Evolutionary conservation across 2,329 filamentous ascomycete genomes (phyloP).

Genomic region (Aspergillus sp.): DNA sequence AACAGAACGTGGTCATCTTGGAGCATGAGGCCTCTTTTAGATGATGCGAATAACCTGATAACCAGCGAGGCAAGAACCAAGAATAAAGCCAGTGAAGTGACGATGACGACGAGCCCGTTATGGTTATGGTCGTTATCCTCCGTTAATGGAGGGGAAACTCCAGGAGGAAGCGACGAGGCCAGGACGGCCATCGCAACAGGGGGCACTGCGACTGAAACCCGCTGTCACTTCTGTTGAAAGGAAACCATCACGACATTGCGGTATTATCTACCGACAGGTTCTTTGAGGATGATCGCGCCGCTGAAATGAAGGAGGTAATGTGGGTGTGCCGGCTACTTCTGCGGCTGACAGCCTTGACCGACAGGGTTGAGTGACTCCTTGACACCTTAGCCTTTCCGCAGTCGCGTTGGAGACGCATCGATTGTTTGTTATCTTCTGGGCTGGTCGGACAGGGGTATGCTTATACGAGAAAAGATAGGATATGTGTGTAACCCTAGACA

Average conservation of each 20-base stretch:
- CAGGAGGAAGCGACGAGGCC: constrained; percentile 18
- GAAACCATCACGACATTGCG: background rate
- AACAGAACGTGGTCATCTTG: constrained; percentile 40
- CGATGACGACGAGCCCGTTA: constrained; percentile 44
- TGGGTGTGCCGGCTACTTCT: background rate
- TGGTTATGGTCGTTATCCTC: constrained; percentile 42
- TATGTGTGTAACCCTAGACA: background rate
- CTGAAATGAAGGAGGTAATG: background rate
- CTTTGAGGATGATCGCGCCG: background rate
- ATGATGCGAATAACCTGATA: constrained; percentile 44
- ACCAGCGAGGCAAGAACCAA: constrained; percentile 43
- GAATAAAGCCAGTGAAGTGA: constrained; percentile 41
- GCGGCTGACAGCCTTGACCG: background rate
- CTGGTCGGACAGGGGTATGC: background rate
- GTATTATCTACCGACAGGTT: too few relatives aligned
- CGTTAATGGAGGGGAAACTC: constrained; percentile 37
- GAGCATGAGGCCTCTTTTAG: constrained; percentile 31
- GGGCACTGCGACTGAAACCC: background rate
- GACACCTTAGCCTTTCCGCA: background rate
- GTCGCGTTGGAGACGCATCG: background rate
- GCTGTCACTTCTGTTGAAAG: background rate
- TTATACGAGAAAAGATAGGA: background rate
- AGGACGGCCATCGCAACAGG: background rate
- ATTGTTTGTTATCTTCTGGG: background rate
- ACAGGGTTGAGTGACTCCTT: background rate